phyloP scores from a whole-genome alignment of 495 filamentous ascomycete species.

The Penicillium alfredii region DNA sequence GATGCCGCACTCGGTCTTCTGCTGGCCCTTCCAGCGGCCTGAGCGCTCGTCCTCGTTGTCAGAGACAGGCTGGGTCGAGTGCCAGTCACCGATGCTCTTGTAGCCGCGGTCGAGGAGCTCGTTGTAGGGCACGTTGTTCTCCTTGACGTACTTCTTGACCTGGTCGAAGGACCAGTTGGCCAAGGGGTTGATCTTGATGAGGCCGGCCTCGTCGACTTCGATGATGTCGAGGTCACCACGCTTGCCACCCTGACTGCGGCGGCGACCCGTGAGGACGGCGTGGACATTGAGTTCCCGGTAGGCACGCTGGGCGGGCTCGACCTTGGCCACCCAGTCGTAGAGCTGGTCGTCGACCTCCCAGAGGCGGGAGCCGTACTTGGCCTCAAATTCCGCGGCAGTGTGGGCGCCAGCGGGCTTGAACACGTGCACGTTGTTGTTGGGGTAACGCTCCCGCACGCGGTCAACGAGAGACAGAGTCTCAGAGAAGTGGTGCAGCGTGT shows the following conservation, averaged over 20 bases:
- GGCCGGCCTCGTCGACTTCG: conserved; percentile 84
- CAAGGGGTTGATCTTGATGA: conserved; percentile 98
- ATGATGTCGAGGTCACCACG: conserved; percentile 82
- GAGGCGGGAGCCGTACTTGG: conserved; percentile 71
- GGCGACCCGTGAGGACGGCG: conserved; percentile 89
- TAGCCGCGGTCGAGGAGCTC: conserved; percentile 83
- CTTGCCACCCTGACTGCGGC: conserved; percentile 89
- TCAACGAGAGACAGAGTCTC: conserved; percentile 84
- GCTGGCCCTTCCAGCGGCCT: conserved; percentile 90
- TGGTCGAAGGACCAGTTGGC: conserved; percentile 92
- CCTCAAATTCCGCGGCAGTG: conserved; percentile 68
- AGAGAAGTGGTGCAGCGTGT: conserved; percentile 91
- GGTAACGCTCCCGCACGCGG: conserved; percentile 68
- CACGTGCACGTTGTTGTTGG: conserved; percentile 71
- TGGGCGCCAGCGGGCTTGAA: conserved; percentile 76
- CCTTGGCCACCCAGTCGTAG: conserved; percentile 97
- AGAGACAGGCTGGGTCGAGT: conserved; percentile 85
- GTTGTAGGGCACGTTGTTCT: conserved; percentile 90
- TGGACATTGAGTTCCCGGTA: conserved; percentile 84
- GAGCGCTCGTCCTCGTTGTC: conserved; percentile 95
- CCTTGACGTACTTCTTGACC: conserved; percentile 78
- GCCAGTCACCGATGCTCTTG: conserved; percentile 97
- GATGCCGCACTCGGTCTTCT: conserved; percentile 96
- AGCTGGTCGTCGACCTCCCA: conserved; percentile 83
- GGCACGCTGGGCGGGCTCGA: conserved; percentile 90